These are phyloP conservation scores for Aspergillus bertholletiae DNA, from an alignment of 495 filamentous ascomycete species.

Conservation along the genomic window DNA sequence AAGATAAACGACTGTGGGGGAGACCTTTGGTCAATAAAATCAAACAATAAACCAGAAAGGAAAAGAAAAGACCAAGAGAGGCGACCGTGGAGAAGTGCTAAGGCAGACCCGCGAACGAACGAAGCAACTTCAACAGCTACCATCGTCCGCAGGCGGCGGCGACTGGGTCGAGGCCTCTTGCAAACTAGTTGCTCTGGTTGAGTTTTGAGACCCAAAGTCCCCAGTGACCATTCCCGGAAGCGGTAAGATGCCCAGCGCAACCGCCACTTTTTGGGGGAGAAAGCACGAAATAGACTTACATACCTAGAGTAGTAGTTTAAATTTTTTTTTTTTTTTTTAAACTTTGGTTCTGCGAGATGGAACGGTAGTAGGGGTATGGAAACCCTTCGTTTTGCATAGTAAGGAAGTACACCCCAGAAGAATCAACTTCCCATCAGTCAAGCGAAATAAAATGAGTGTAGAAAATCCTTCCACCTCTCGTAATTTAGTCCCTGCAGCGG, in stretches of 20 bases:
- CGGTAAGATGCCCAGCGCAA: slow-evolving; percentile 15
- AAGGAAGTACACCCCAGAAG: neutral
- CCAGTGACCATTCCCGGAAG: slow-evolving; percentile 15
- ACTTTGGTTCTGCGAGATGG: no score
- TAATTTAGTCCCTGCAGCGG: neutral
- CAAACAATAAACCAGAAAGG: neutral
- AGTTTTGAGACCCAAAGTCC: slow-evolving; percentile 4
- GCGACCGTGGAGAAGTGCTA: neutral
- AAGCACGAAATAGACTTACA: no score
- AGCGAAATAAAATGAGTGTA: neutral
- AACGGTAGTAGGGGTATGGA: no score
- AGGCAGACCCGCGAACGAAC: neutral
- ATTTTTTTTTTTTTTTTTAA: no score
- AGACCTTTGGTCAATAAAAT: neutral
- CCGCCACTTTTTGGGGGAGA: neutral
- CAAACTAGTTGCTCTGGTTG: neutral
- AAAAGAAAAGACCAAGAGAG: neutral
- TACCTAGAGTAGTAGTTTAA: no score
- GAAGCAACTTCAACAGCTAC: slow-evolving; percentile 7
- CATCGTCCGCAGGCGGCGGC: slow-evolving; percentile 5
- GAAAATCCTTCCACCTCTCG: neutral
- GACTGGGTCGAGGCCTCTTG: neutral
- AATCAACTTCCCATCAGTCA: no score
- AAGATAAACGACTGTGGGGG: slow-evolving; percentile 12
- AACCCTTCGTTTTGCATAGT: neutral